Evolutionary conservation across 345 rosid genomes (phyloP).

Genomic region (Balakata baccata): DNA sequence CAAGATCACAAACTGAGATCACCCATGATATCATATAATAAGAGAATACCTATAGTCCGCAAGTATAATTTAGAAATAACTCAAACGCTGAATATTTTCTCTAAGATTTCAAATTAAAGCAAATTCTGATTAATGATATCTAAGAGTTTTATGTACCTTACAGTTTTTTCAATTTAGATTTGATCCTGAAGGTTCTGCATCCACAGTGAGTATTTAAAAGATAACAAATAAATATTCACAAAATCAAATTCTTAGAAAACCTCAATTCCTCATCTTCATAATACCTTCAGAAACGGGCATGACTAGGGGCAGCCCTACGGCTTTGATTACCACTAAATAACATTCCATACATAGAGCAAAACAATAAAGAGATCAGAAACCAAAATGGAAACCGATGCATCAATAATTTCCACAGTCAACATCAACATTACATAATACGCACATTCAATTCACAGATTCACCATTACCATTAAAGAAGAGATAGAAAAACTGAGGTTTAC

Average conservation of each 20-base stretch:
- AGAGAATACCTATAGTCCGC: no score
- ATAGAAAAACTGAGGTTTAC: slow-evolving; percentile 27
- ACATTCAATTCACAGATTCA: neutral
- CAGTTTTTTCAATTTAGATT: neutral
- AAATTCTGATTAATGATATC: neutral
- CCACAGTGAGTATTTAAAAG: neutral
- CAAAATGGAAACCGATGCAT: neutral
- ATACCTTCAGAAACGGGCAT: neutral
- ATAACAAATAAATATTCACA: neutral
- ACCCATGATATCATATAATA: neutral
- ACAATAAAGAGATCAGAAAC: neutral
- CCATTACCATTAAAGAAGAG: neutral
- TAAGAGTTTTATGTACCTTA: neutral
- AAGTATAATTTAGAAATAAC: neutral
- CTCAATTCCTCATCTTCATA: neutral
- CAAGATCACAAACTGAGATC: neutral
- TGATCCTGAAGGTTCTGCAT: neutral
- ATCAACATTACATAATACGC: neutral
- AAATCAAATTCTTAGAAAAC: neutral
- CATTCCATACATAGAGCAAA: no score
- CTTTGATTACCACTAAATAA: neutral
- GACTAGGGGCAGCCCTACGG: neutral
- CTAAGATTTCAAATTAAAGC: neutral
- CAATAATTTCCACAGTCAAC: no score
- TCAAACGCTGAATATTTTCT: neutral